A percentile compares a stretch with the other conserved stretches of the same genome.
These are phyloP conservation scores for Sinapis alba DNA, from an alignment of 441 rosid genomes.

Conservation along the genomic window DNA sequence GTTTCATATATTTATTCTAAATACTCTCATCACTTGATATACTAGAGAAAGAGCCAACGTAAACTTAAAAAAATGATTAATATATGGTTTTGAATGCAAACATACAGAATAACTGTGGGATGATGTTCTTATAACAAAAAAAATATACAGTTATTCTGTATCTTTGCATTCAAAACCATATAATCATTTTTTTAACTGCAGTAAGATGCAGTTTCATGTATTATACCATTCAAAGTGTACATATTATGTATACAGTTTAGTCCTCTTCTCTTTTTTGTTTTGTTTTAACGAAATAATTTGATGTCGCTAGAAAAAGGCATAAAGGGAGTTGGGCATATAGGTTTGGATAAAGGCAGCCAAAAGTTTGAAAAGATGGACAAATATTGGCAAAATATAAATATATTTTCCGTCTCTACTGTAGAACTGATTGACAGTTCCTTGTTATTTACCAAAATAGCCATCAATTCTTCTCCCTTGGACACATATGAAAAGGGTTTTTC, in stretches of 20 bases:
- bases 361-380: constrained; percentile 25
- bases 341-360: constrained; percentile 37
- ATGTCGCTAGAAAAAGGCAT: constrained; percentile 31
- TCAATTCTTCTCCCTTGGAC: constrained; percentile 35
- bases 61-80: background rate
- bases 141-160: no score
- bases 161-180: no score
- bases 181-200: no score
- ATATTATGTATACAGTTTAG: no score
- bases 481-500: constrained; percentile 15
- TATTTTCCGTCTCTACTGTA: constrained; percentile 5
- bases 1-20: background rate
- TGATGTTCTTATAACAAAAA: no score
- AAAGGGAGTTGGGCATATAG: constrained; percentile 29
- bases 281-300: constrained; percentile 11
- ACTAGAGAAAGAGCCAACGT: background rate
- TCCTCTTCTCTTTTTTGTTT: background rate
- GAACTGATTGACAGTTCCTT: constrained; percentile 39
- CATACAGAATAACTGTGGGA: no score
- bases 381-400: background rate
- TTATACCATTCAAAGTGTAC: no score
- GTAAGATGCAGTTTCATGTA: no score
- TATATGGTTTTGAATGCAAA: no score
- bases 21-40: background rate
- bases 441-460: constrained; percentile 35